Evolutionary conservation across 129 eudicot genomes (phyloP).

Genomic region (sunflower (Helianthus annuus)): HanXRQr2.0-SUNRISE NC_035441.2:126724015-126724514

Average conservation of each 20-base stretch:
- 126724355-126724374: constrained; percentile 45
- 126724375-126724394: constrained; percentile 32
- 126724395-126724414: background rate
- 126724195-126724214: constrained; percentile 31
- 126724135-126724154: constrained; percentile 40
- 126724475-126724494: constrained; percentile 20
- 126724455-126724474: constrained; percentile 30
- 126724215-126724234: constrained; percentile 58
- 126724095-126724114: constrained; percentile 36
- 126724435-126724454: constrained; percentile 41
- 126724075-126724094: constrained; percentile 27
- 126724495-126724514: constrained; percentile 21
- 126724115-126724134: constrained; percentile 47
- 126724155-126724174: constrained; percentile 28
- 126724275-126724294: constrained; percentile 9
- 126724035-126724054: constrained; percentile 32
- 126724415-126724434: constrained; percentile 46
- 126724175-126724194: constrained; percentile 30
- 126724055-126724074: constrained; percentile 14
- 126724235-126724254: constrained; percentile 43
- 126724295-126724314: constrained; percentile 39
- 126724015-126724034: constrained; percentile 39
- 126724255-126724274: constrained; percentile 38
- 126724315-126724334: constrained; percentile 17
- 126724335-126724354: constrained; percentile 55